A percentile compares a stretch with the other conserved stretches of the same genome.
phyloP scores from a whole-genome alignment of 768 basidiomycete species.

The Botryobasidium botryosum region DNA sequence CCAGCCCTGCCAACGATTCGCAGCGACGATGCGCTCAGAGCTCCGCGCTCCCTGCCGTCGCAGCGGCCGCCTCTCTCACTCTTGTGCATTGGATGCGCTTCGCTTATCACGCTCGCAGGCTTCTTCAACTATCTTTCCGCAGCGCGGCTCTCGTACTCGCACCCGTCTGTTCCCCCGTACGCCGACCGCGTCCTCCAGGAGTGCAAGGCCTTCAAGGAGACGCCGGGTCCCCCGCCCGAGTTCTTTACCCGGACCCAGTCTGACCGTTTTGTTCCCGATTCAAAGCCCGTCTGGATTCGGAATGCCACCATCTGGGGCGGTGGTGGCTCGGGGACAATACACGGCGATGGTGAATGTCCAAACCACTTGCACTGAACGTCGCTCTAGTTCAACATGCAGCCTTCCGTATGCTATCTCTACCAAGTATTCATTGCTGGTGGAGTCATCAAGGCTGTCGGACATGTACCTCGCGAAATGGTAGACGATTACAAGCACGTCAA shows the following conservation, averaged over 20 bases:
- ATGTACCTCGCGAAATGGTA: slow-evolving; percentile 28
- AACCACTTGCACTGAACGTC: no score
- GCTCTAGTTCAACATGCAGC: not conserved
- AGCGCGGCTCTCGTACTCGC: no score
- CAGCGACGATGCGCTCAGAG: no score
- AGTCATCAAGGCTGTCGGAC: slow-evolving; percentile 40
- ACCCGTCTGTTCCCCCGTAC: no score
- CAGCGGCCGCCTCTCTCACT: no score
- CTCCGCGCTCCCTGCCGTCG: no score
- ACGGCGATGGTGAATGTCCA: no score
- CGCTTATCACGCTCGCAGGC: no score
- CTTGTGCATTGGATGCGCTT: no score
- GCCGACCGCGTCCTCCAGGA: slow-evolving; percentile 7
- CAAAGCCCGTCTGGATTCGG: slow-evolving; percentile 34
- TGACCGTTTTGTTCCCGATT: slow-evolving; percentile 39
- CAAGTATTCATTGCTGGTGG: no score
- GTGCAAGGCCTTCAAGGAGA: slow-evolving; percentile 19
- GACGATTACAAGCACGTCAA: slow-evolving; percentile 26
- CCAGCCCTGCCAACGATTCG: no score
- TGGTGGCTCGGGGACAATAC: slow-evolving; percentile 26
- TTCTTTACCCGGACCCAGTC: slow-evolving; percentile 24
- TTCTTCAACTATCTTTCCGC: no score
- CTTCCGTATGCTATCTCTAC: slow-evolving; percentile 29
- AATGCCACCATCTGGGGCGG: slow-evolving; percentile 76
- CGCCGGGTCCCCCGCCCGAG: slow-evolving; percentile 18